phyloP scores from a whole-genome alignment of 768 basidiomycete species.

The Psilocybe cyanescens region DNA sequence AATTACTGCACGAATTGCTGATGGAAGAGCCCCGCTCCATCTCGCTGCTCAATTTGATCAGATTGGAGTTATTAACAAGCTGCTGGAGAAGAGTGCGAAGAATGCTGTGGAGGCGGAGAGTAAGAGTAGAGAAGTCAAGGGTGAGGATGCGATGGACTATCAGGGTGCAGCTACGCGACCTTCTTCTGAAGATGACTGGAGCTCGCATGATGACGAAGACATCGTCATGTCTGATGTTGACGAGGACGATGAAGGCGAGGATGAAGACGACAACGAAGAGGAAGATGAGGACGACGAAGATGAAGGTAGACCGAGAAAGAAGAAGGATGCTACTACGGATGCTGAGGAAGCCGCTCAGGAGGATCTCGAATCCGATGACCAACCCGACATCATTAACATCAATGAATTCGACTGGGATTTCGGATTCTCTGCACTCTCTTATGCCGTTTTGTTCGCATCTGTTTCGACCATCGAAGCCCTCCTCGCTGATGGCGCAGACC shows the following conservation, averaged over 20 bases:
- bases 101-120: slow-evolving; percentile 36
- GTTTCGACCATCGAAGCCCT: slow-evolving; percentile 47
- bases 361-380: neutral
- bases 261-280: slow-evolving; percentile 32
- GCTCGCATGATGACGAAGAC: slow-evolving; percentile 44
- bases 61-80: slow-evolving; percentile 45
- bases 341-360: slow-evolving; percentile 5
- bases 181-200: slow-evolving; percentile 58
- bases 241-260: slow-evolving; percentile 33
- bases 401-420: slow-evolving; percentile 64
- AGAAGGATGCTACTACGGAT: neutral
- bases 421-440: slow-evolving; percentile 52
- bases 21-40: slow-evolving; percentile 60
- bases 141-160: slow-evolving; percentile 30
- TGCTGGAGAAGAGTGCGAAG: slow-evolving; percentile 51
- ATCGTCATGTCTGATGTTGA: slow-evolving; percentile 35
- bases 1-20: slow-evolving; percentile 58
- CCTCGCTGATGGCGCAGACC: slow-evolving; percentile 50
- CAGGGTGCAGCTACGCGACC: slow-evolving; percentile 30
- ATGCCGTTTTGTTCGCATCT: slow-evolving; percentile 53
- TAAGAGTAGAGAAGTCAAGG: slow-evolving; percentile 24
- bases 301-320: slow-evolving; percentile 16
- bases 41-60: slow-evolving; percentile 56
- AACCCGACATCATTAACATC: slow-evolving; percentile 54
- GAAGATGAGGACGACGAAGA: slow-evolving; percentile 28